Evolutionary conservation across 805 yeast species (phyloP).

Genomic region (Tetrapisispora iriomotensis): DNA sequence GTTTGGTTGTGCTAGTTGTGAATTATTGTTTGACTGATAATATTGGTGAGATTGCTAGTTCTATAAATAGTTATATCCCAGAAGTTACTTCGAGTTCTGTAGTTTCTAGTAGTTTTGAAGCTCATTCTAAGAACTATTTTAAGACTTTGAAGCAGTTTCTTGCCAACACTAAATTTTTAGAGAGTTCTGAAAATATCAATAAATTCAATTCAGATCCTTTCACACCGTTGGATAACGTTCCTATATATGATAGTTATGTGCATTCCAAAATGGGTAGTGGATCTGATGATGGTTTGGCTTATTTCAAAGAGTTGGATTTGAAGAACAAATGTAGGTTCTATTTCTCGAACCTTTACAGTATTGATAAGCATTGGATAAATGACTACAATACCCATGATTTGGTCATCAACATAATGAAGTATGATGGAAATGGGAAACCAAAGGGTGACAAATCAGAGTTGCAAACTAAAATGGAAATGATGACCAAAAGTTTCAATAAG

Average conservation of each 20-base stretch:
- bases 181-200: neutral
- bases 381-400: slow-evolving; percentile 6
- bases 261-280: neutral
- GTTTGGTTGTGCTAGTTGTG: too few relatives aligned
- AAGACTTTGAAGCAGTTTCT: neutral
- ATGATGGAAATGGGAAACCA: slow-evolving; percentile 1
- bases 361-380: slow-evolving; percentile 13
- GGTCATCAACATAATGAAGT: slow-evolving; percentile 5
- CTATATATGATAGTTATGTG: slow-evolving; percentile 7
- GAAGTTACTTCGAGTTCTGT: neutral
- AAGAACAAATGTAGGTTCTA: slow-evolving; percentile 10
- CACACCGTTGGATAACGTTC: slow-evolving; percentile 13
- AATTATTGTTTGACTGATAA: too few relatives aligned
- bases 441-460: neutral
- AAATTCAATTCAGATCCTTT: slow-evolving; percentile 3
- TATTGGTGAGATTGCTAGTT: too few relatives aligned
- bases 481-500: neutral
- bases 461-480: neutral
- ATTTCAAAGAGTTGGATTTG: slow-evolving; percentile 7
- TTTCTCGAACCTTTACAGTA: slow-evolving; percentile 10
- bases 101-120: neutral
- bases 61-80: too few relatives aligned
- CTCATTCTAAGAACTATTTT: neutral
- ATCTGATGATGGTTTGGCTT: slow-evolving; percentile 2
- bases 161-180: neutral